phyloP scores from a whole-genome alignment of 2,329 filamentous ascomycete species.

The Pleomassaria siparia region DNA sequence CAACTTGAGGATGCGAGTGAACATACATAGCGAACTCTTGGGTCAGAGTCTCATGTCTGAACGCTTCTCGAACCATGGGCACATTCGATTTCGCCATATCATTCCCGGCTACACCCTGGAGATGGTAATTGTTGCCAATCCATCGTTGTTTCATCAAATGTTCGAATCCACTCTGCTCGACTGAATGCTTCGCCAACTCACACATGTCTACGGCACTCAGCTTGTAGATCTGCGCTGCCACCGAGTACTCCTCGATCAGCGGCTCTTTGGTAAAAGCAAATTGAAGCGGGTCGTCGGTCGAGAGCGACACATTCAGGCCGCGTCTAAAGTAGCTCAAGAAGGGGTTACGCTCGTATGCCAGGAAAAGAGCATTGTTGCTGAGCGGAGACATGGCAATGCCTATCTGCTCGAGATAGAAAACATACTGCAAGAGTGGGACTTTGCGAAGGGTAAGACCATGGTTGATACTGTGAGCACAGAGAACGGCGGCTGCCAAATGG shows the following conservation, averaged over 20 bases:
- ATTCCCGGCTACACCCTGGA: constrained; percentile 81
- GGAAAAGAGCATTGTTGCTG: constrained; percentile 94
- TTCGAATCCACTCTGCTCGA: constrained; percentile 93
- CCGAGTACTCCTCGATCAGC: constrained; percentile 95
- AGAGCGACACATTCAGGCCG: constrained; percentile 91
- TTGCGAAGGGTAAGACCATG: constrained; percentile 92
- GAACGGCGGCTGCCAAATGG: constrained; percentile 85
- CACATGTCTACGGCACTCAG: constrained; percentile 98
- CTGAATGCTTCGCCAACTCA: constrained; percentile 93
- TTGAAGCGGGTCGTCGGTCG: constrained; percentile 93
- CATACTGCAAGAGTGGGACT: constrained; percentile 90
- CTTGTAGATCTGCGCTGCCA: constrained; percentile 98
- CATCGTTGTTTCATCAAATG: constrained; percentile 85
- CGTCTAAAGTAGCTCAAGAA: constrained; percentile 95
- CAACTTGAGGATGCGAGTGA: not conserved
- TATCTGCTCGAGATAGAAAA: constrained; percentile 97
- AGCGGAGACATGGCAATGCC: constrained; percentile 99
- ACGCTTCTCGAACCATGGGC: constrained; percentile 87
- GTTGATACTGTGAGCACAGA: constrained; percentile 96
- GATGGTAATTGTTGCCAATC: constrained; percentile 77
- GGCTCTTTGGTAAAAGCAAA: constrained; percentile 99
- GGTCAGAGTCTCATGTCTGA: constrained; percentile 80
- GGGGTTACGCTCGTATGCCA: constrained; percentile 95
- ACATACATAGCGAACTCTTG: constrained; percentile 84
- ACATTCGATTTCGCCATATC: constrained; percentile 96